A percentile compares a stretch with the other conserved stretches of the same genome.
These are phyloP conservation scores for Ustilago trichophora DNA, from an alignment of 1,284 basidiomycete species.

Conservation along the genomic window DNA sequence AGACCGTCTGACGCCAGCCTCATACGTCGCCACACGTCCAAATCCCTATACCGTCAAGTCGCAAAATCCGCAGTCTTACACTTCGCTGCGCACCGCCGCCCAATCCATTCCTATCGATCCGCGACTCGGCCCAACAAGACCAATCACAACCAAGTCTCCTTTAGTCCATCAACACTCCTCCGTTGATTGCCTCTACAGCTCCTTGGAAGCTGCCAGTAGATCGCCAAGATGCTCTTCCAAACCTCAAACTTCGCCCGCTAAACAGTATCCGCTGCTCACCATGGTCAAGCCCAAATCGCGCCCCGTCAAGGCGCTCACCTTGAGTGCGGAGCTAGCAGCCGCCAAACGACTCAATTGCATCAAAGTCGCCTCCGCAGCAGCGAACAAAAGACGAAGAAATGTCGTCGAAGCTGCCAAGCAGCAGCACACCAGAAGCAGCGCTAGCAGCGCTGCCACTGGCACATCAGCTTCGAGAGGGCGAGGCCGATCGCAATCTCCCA, in stretches of 20 bases:
- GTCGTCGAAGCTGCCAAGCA: constrained; percentile 11
- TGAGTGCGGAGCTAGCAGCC: constrained; percentile 12
- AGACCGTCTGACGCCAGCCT: constrained; percentile 4
- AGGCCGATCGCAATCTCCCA: neutral
- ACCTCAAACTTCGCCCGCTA: constrained; percentile 1
- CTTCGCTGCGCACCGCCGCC: constrained; percentile 20
- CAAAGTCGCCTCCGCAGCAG: constrained; percentile 1
- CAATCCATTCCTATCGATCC: constrained; percentile 1
- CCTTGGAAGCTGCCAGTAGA: constrained; percentile 14
- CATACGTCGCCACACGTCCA: constrained; percentile 36
- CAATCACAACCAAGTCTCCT: neutral
- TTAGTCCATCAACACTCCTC: neutral
- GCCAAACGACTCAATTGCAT: constrained; percentile 7
- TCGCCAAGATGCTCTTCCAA: constrained; percentile 34
- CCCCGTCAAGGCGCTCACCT: constrained; percentile 5
- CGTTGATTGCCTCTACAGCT: constrained; percentile 19
- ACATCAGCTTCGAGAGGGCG: neutral
- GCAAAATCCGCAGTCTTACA: constrained; percentile 16
- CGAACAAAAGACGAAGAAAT: constrained; percentile 6
- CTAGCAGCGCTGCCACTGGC: neutral
- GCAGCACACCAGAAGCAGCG: constrained; percentile 3
- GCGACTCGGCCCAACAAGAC: neutral
- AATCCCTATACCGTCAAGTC: constrained; percentile 35
- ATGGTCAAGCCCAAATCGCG: constrained; percentile 35
- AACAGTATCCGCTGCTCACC: constrained; percentile 9